Evolutionary conservation across 331 rosid species (phyloP).

Genomic region (Erythrophleum ivorense): DNA sequence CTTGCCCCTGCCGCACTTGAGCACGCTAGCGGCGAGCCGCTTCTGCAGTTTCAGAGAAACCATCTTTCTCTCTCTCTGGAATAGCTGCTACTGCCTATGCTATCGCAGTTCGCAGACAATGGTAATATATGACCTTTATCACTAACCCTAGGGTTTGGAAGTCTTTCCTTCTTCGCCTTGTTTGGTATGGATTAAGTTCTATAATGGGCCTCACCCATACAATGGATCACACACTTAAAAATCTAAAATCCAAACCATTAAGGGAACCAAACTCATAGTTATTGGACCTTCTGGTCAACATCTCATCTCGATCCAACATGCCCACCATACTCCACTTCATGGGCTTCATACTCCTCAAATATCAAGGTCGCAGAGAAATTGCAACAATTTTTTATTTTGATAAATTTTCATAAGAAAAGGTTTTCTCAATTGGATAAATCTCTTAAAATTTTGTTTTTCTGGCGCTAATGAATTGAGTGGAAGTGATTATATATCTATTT

Average conservation of each 20-base stretch:
- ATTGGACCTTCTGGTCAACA: not conserved
- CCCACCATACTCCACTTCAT: no score
- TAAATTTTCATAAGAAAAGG: no score
- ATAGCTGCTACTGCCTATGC: not conserved
- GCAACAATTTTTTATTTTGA: no score
- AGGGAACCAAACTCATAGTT: not conserved
- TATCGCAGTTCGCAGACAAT: not conserved
- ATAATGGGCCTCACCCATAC: not conserved
- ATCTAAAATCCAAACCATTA: not conserved
- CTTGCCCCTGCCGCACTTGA: constrained; percentile 87
- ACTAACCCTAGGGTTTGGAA: constrained; percentile 2
- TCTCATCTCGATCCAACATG: no score
- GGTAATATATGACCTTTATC: not conserved
- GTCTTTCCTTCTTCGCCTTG: not conserved
- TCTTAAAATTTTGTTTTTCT: no score
- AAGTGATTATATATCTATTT: no score
- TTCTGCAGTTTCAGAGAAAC: constrained; percentile 90
- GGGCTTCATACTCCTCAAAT: no score
- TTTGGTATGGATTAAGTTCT: not conserved
- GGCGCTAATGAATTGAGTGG: no score
- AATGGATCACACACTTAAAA: not conserved
- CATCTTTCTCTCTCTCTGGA: constrained; percentile 41
- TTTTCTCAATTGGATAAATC: no score
- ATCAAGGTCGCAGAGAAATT: no score
- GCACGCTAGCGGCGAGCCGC: constrained; percentile 77